Evolutionary conservation across 495 filamentous ascomycete species (phyloP), one percentile per base, ranked within the genome.

Genomic region (Penicillium cataractarum): DNA sequence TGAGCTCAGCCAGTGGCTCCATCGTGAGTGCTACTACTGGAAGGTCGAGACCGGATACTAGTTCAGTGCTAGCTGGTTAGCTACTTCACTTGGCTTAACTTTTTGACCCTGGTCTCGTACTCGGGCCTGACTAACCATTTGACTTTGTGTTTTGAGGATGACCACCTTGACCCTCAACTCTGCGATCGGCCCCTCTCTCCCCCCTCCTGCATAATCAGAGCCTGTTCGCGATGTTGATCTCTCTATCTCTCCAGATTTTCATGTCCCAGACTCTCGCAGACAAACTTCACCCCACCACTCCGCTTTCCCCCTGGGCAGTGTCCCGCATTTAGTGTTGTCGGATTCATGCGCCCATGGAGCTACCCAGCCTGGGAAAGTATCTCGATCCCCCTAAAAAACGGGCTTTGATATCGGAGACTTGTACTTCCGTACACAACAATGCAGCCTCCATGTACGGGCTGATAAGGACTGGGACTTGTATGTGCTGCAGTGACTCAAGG

Each of bases 401-500:
- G 4, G 4, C 22, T 26, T 50, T 26, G 46, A 29, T 29, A 50
- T 46, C 42, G 42, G 46, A 24, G n/a, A 27, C 46, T 27, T 50
- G 46, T 50, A n/a, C 22, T 24, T 50, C 46, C 24, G 42, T 21
- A 46, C 42, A 46, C 42, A 46, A 9, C 42, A 22, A 29, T 50
- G 46, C 46, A 50, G 22, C 46, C n/a, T 21, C 21, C 13, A 15
- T 48, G 40, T 42, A 42, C 22, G 44, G n/a, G 27, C 55, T 63
- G 61, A 63, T 58, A 62, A 62, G 60, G 50, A 17, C 24, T 40
- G 52, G 55, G 39, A 19, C 57, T 55, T 56, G 29, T n/a, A 48
- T 59, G 51, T n/a, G 26, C 55, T 61, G 62, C 59, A 58, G 46
- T 61, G 54, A 63, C 48, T 59, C 68, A 65, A 62, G 58, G 55